Percentiles rank a stretch among this genome's conserved stretches.
Evolutionary conservation across 1,284 basidiomycete species (phyloP).

Genomic region (Leccinum subfulvum): DNA sequence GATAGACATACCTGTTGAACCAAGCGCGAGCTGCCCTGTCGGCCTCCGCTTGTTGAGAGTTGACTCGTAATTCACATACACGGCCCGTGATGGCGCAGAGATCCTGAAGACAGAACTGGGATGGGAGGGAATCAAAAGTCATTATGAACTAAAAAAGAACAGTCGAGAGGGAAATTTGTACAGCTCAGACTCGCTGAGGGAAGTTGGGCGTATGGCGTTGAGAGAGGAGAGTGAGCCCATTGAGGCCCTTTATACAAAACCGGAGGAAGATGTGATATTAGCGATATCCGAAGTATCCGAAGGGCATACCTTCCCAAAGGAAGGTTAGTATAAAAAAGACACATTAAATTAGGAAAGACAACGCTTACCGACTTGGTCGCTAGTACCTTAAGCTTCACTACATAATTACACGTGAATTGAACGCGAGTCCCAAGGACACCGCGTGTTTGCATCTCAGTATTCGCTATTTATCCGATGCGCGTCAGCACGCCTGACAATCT

Average conservation of each 20-base stretch:
- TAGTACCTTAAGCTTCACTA: conserved; percentile 32
- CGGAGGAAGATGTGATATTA: conserved; percentile 19
- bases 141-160: conserved; percentile 21
- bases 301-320: conserved; percentile 20
- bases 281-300: conserved; percentile 16
- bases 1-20: conserved; percentile 27
- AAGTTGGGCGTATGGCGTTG: conserved; percentile 8
- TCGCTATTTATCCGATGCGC: conserved; percentile 20
- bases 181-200: conserved; percentile 30
- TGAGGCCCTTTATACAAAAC: conserved; percentile 32
- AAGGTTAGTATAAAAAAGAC: conserved; percentile 31
- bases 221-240: conserved; percentile 2
- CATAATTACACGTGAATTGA: conserved; percentile 29
- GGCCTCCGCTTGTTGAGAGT: conserved; percentile 31
- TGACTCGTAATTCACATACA: conserved; percentile 34
- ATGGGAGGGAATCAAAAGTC: conserved; percentile 29
- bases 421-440: conserved; percentile 29
- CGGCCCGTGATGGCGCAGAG: conserved; percentile 38
- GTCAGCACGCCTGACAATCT: neutral
- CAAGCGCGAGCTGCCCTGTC: conserved; percentile 32
- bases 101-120: conserved; percentile 34
- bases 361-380: conserved; percentile 27
- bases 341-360: conserved; percentile 27
- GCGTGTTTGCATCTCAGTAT: conserved; percentile 21
- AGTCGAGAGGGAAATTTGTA: conserved; percentile 16